A percentile compares a stretch with the other conserved stretches of the same genome.
phyloP scores from a whole-genome alignment of 2,329 filamentous ascomycete genomes.

The Epichloe gansuensis region DNA sequence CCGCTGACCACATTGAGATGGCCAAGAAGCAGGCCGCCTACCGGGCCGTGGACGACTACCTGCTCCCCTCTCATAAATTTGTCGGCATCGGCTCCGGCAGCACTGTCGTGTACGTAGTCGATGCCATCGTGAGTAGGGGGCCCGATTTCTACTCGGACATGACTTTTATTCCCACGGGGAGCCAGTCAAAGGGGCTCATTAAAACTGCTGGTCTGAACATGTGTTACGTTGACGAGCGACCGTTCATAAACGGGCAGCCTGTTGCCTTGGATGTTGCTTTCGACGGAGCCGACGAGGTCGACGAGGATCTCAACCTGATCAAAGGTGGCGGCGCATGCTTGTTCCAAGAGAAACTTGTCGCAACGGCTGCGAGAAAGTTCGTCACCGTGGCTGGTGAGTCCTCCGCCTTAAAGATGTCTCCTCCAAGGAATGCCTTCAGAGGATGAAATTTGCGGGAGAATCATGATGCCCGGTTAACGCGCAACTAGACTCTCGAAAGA shows the following conservation, averaged over 20 bases:
- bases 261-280: slow-evolving; percentile 76
- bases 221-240: slow-evolving; percentile 64
- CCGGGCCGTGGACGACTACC: slow-evolving; percentile 61
- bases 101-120: slow-evolving; percentile 74
- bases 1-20: slow-evolving; percentile 42
- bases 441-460: background rate
- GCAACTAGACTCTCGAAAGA: slow-evolving; percentile 69
- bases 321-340: slow-evolving; percentile 96
- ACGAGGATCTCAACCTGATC: slow-evolving; percentile 89
- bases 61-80: slow-evolving; percentile 46
- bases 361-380: slow-evolving; percentile 70
- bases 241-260: slow-evolving; percentile 28
- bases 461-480: slow-evolving; percentile 1
- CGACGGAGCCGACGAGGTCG: slow-evolving; percentile 94
- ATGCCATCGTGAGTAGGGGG: slow-evolving; percentile 57
- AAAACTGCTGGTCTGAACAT: slow-evolving; percentile 63
- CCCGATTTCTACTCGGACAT: slow-evolving; percentile 45
- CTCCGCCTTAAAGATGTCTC: background rate
- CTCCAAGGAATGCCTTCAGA: background rate
- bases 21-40: slow-evolving; percentile 66
- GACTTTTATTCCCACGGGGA: slow-evolving; percentile 84
- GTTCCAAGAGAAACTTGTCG: slow-evolving; percentile 95
- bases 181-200: slow-evolving; percentile 80
- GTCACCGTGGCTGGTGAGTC: slow-evolving; percentile 67
- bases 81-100: slow-evolving; percentile 73